Evolutionary conservation across 176 grass and related monocot species (phyloP).

Genomic region (Carex cristatella): DNA sequence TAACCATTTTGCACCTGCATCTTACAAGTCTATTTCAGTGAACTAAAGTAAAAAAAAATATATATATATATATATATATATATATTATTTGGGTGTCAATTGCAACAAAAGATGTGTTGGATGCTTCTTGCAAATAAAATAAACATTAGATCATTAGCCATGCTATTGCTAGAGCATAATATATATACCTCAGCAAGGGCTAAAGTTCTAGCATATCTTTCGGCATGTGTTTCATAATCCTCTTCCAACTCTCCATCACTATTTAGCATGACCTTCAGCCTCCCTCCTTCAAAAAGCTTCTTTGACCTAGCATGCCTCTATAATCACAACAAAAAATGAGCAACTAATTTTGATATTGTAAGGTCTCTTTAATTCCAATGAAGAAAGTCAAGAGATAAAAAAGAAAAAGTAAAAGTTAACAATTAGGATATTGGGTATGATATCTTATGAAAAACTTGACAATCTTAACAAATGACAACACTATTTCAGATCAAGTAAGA

Average conservation of each 20-base stretch:
- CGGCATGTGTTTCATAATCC: constrained; percentile 83
- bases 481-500: neutral
- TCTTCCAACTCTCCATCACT: constrained; percentile 91
- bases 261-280: constrained; percentile 80
- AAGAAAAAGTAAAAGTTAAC: neutral
- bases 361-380: neutral
- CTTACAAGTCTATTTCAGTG: neutral
- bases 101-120: neutral
- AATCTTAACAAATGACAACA: neutral
- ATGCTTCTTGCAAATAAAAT: neutral
- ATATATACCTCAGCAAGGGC: constrained; percentile 53
- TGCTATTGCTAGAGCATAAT: neutral
- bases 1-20: neutral
- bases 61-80: neutral
- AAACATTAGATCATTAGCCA: neutral
- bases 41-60: neutral
- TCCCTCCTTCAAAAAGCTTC: constrained; percentile 72
- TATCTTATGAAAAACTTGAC: neutral
- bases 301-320: constrained; percentile 79
- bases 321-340: constrained; percentile 6
- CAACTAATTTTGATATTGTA: neutral
- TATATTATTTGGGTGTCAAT: neutral
- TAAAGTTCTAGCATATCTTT: constrained; percentile 77
- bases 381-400: neutral
- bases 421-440: neutral